These are phyloP conservation scores for Trametes cingulata DNA, from an alignment of 768 basidiomycete species.

Conservation along the genomic window DNA sequence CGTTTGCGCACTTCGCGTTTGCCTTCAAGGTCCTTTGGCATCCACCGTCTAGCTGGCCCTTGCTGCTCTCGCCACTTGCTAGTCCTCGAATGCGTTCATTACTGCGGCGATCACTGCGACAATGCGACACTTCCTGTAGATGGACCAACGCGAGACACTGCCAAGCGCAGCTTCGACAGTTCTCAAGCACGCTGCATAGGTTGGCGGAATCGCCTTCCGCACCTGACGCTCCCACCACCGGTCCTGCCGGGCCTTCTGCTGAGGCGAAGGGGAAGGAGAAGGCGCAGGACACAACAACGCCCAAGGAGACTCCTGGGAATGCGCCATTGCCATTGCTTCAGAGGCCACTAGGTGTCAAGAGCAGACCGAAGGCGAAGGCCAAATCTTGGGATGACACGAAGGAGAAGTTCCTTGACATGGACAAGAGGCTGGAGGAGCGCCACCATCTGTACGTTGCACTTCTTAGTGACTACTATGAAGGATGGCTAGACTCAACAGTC, in stretches of 20 bases:
- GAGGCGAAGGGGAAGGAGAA: constrained; percentile 16
- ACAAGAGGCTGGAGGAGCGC: constrained; percentile 69
- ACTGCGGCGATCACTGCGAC: background rate
- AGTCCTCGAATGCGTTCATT: background rate
- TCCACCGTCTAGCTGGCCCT: background rate
- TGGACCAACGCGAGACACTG: background rate
- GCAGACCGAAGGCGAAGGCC: constrained; percentile 60
- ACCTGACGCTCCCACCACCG: background rate
- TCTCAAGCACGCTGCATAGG: constrained; percentile 2
- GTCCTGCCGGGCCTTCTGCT: background rate
- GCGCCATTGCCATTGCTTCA: constrained; percentile 41
- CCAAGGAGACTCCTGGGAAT: background rate
- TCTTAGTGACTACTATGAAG: too few relatives aligned
- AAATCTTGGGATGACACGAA: constrained; percentile 62
- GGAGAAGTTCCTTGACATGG: constrained; percentile 71
- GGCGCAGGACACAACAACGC: background rate
- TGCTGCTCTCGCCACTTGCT: background rate
- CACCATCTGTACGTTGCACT: constrained; percentile 48
- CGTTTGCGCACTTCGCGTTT: background rate
- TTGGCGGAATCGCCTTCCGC: background rate
- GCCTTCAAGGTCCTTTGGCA: background rate
- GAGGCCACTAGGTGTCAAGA: constrained; percentile 75
- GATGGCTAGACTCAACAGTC: background rate
- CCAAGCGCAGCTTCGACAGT: background rate
- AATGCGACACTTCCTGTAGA: background rate